A percentile compares a stretch with the other conserved stretches of the same genome.
These are phyloP conservation scores for Trypanosoma scelopori DNA, from an alignment of 208 protist genomes.

Conservation along the genomic window DNA sequence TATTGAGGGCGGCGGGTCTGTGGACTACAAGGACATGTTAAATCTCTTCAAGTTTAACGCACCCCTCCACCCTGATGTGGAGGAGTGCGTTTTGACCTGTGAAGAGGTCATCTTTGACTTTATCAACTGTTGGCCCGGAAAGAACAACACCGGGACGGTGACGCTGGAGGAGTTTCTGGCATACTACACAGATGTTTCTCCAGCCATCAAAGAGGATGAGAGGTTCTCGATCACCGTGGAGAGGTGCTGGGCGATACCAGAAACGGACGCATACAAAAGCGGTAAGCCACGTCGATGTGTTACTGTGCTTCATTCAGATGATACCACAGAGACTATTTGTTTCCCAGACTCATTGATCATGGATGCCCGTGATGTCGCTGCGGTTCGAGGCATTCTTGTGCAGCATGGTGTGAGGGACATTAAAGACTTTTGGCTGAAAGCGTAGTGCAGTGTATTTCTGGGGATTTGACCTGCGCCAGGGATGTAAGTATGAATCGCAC, in stretches of 20 bases:
- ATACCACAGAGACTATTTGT: constrained; percentile 46
- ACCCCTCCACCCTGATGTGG: constrained; percentile 60
- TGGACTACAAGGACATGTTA: constrained; percentile 75
- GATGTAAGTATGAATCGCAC: constrained; percentile 2
- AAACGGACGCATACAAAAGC: constrained; percentile 57
- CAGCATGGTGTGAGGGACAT: constrained; percentile 69
- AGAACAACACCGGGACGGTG: constrained; percentile 66
- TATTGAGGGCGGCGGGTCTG: constrained; percentile 74
- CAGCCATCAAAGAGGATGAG: constrained; percentile 70
- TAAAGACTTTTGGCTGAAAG: constrained; percentile 38
- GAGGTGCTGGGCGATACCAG: constrained; percentile 73
- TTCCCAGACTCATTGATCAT: constrained; percentile 73
- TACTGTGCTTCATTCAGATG: constrained; percentile 66
- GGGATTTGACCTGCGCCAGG: not conserved
- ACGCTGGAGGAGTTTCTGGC: constrained; percentile 82
- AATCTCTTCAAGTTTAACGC: constrained; percentile 70
- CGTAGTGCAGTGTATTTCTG: not conserved
- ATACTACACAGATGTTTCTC: constrained; percentile 92
- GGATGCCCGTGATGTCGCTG: constrained; percentile 42
- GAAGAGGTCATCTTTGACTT: constrained; percentile 85
- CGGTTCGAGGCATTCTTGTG: constrained; percentile 57
- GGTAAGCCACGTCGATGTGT: constrained; percentile 48
- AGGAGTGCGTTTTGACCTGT: constrained; percentile 50
- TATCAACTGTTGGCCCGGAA: constrained; percentile 72
- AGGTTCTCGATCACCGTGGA: constrained; percentile 74